phyloP scores from a whole-genome alignment of 495 filamentous ascomycete species.

The Penicillium verhagenii region DNA sequence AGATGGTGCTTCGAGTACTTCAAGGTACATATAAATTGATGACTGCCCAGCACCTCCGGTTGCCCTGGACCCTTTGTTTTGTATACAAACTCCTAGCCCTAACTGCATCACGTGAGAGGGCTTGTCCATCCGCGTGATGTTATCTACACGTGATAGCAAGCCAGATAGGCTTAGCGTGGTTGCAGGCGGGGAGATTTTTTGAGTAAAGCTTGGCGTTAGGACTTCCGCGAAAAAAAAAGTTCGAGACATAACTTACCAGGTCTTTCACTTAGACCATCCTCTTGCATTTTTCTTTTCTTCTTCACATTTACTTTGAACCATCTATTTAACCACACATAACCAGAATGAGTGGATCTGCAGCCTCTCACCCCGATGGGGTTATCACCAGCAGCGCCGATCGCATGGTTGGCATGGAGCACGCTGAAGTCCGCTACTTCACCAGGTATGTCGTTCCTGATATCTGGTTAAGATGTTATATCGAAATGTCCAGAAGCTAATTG shows the following conservation, averaged over 20 bases:
- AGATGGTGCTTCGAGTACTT: too few species aligned
- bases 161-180: constrained; percentile 9
- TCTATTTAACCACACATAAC: neutral
- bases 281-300: constrained; percentile 13
- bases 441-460: constrained; percentile 55
- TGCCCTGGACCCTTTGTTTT: neutral
- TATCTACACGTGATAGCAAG: neutral
- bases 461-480: neutral
- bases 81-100: constrained; percentile 7
- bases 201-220: constrained; percentile 28
- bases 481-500: constrained; percentile 10
- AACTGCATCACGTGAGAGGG: neutral
- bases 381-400: constrained; percentile 49
- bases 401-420: constrained; percentile 69
- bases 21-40: neutral
- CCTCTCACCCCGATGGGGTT: constrained; percentile 20
- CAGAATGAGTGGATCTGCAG: constrained; percentile 36
- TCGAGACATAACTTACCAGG: constrained; percentile 15
- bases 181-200: constrained; percentile 23
- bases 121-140: neutral
- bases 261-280: constrained; percentile 20
- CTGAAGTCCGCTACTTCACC: constrained; percentile 96
- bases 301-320: constrained; percentile 7
- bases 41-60: too few species aligned
- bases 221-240: constrained; percentile 34